These are phyloP conservation scores for Vachellia pachyceras DNA, from an alignment of 306 rosid species.

Conservation along the genomic window DNA sequence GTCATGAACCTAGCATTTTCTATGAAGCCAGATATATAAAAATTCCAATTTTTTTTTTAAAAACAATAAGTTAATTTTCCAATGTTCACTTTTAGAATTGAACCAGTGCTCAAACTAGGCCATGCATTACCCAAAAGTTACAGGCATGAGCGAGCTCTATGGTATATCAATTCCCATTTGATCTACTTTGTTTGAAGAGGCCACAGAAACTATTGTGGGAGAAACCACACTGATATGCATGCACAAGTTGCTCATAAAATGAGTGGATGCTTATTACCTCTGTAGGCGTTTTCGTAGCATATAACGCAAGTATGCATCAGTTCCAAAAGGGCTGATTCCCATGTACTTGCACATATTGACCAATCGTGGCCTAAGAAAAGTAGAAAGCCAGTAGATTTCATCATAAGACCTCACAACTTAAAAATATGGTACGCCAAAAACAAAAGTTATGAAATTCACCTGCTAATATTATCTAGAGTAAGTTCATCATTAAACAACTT, in stretches of 20 bases:
- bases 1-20: background rate
- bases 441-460: constrained; percentile 51
- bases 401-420: constrained; percentile 30
- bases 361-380: constrained; percentile 80
- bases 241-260: background rate
- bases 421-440: constrained; percentile 30
- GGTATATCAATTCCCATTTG: background rate
- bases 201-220: background rate
- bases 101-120: background rate
- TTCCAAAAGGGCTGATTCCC: constrained; percentile 90
- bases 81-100: background rate
- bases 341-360: constrained; percentile 98
- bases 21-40: background rate
- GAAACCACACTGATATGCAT: background rate
- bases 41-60: background rate
- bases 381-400: constrained; percentile 35
- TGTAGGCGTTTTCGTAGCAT: constrained; percentile 82
- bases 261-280: constrained; percentile 53
- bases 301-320: constrained; percentile 90
- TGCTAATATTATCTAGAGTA: constrained; percentile 94
- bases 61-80: background rate
- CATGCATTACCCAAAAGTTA: background rate
- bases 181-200: background rate
- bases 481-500: constrained; percentile 97
- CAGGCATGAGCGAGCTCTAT: background rate